Evolutionary conservation across 2,329 filamentous ascomycete genomes (phyloP).

Genomic region (Phaeosphaeriaceae sp.): DNA sequence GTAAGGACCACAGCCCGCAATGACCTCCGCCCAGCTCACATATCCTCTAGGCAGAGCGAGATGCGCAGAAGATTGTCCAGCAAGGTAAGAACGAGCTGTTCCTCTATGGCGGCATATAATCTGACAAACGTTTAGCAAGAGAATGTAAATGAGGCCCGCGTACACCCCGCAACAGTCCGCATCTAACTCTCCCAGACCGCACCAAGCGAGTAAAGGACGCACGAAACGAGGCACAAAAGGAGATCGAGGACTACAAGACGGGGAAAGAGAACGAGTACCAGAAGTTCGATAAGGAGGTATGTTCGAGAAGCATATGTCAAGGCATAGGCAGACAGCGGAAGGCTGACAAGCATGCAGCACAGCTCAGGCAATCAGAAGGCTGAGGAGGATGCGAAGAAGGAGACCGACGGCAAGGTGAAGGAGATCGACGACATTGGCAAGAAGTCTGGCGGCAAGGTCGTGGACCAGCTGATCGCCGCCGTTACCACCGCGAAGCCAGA

Average conservation of each 20-base stretch:
- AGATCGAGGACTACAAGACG: constrained; percentile 91
- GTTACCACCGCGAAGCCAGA: constrained; percentile 84
- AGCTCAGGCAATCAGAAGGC: constrained; percentile 84
- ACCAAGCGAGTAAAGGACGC: constrained; percentile 98
- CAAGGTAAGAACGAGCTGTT: constrained; percentile 70
- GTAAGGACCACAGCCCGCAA: constrained; percentile 65
- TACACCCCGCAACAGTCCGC: constrained; percentile 12
- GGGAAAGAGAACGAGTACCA: constrained; percentile 95
- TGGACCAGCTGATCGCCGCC: constrained; percentile 83
- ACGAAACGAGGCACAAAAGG: constrained; percentile 94
- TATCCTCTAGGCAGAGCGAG: constrained; percentile 81
- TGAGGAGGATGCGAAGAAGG: constrained; percentile 76
- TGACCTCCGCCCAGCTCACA: constrained; percentile 47
- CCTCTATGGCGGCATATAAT: background rate
- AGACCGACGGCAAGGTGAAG: constrained; percentile 81
- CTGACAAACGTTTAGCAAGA: constrained; percentile 66
- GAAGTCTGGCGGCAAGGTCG: constrained; percentile 79
- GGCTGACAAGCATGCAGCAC: constrained; percentile 68
- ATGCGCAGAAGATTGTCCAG: constrained; percentile 98
- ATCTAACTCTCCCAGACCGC: constrained; percentile 68
- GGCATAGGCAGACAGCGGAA: background rate
- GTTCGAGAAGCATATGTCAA: background rate
- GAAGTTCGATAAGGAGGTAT: constrained; percentile 84
- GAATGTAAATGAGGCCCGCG: constrained; percentile 71
- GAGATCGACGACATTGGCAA: constrained; percentile 83